Evolutionary conservation across 2,329 filamentous ascomycete genomes (phyloP).

Genomic region (Aspergillus ruber): DNA sequence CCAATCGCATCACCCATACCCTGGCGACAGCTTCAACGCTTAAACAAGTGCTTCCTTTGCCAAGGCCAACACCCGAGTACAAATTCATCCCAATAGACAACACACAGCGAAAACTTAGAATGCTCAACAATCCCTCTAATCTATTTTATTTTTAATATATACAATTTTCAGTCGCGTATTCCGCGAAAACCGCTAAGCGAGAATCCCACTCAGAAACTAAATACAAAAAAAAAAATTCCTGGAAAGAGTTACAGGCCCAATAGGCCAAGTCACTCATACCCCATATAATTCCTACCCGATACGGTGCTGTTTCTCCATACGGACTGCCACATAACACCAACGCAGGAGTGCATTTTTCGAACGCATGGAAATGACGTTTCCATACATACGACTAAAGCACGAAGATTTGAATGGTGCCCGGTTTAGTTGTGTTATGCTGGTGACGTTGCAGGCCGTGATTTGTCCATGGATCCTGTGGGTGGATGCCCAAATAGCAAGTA

Average conservation of each 20-base stretch:
- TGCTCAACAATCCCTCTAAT: too few species aligned
- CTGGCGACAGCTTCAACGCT: too few species aligned
- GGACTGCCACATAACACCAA: not conserved
- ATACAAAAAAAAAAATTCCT: too few species aligned
- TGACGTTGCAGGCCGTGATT: conserved; percentile 18
- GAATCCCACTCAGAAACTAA: too few species aligned
- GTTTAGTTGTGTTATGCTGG: conserved; percentile 7
- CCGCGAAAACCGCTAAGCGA: not conserved
- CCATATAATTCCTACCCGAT: not conserved
- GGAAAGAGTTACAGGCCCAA: not conserved
- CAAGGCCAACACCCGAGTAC: too few species aligned
- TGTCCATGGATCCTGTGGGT: conserved; percentile 12
- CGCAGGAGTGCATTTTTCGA: not conserved
- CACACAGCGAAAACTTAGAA: not conserved
- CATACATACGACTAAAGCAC: too few species aligned
- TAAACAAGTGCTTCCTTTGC: too few species aligned
- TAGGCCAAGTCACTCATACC: not conserved
- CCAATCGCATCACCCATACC: too few species aligned
- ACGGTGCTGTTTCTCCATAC: not conserved
- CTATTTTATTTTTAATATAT: too few species aligned
- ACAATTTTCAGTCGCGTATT: not conserved
- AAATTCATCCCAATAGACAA: not conserved
- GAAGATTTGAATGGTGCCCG: conserved; percentile 4
- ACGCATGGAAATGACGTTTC: conserved; percentile 7
- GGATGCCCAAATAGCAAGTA: conserved; percentile 16